phyloP scores from a whole-genome alignment of 768 basidiomycete genomes.

The Dioszegia aurantiaca region DNA sequence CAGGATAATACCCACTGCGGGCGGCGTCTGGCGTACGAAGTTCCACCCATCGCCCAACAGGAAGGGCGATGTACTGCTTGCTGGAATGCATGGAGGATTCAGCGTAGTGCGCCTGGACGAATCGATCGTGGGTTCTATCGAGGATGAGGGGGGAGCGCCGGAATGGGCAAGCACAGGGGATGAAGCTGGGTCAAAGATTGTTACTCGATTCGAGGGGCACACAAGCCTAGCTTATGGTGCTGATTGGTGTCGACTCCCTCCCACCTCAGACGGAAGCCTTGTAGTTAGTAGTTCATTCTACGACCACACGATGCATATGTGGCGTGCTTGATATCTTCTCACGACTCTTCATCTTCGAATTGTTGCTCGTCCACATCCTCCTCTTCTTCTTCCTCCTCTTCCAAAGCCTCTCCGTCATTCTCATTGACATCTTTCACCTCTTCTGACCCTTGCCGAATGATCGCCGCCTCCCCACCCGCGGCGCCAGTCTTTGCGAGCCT shows the following conservation, averaged over 20 bases:
- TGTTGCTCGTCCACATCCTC: constrained; percentile 15
- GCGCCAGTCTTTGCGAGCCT: constrained; percentile 45
- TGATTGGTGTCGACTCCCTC: constrained; percentile 70
- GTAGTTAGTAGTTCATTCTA: constrained; percentile 94
- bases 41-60: constrained; percentile 81
- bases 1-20: constrained; percentile 67
- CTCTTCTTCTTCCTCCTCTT: constrained; percentile 17
- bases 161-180: constrained; percentile 5
- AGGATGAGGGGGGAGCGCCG: no score
- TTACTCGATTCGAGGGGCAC: constrained; percentile 70
- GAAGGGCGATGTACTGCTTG: constrained; percentile 75
- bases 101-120: constrained; percentile 65
- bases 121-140: not conserved
- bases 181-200: constrained; percentile 46
- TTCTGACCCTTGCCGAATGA: constrained; percentile 56
- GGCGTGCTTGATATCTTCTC: not conserved
- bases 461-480: constrained; percentile 23
- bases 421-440: constrained; percentile 54
- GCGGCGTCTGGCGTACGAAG: constrained; percentile 92
- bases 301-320: constrained; percentile 68
- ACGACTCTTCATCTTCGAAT: constrained; percentile 10
- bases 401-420: constrained; percentile 46
- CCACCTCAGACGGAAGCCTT: constrained; percentile 45
- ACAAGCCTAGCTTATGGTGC: constrained; percentile 83
- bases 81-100: constrained; percentile 97